Conservation (phyloP, 2,329 filamentous ascomycete species). For the Dactylonectria estremocensis region DNA sequence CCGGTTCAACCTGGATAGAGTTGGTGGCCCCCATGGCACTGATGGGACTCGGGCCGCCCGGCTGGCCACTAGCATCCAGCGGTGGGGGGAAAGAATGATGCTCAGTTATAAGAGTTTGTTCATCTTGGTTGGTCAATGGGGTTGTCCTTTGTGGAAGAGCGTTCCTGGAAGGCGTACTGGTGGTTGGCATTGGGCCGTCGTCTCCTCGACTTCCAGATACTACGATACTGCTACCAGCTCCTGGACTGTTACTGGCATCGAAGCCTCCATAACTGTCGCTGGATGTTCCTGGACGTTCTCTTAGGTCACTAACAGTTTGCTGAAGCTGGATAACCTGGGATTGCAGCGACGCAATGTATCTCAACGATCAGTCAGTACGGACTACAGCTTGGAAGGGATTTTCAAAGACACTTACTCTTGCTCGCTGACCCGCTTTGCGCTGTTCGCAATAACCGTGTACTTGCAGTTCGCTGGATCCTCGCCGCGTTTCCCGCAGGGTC, state of each 20-base stretch:
- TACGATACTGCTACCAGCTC: neutral
- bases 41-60: constrained; percentile 7
- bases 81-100: neutral
- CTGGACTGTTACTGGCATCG: no score
- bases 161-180: neutral
- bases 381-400: neutral
- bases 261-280: no score
- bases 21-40: constrained; percentile 20
- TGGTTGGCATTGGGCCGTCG: neutral
- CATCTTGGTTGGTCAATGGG: neutral
- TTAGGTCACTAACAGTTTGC: neutral
- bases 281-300: neutral
- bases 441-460: constrained; percentile 9
- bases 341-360: constrained; percentile 18
- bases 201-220: neutral
- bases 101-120: neutral
- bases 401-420: constrained; percentile 7
- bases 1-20: neutral
- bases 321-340: constrained; percentile 4
- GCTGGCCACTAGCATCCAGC: neutral
- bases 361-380: neutral
- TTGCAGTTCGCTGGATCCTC: constrained; percentile 1
- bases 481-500: constrained; percentile 8
- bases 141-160: neutral
- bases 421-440: constrained; percentile 15